Evolutionary conservation across 345 rosid genomes (phyloP).

Genomic region (Dimocarpus longan): DNA sequence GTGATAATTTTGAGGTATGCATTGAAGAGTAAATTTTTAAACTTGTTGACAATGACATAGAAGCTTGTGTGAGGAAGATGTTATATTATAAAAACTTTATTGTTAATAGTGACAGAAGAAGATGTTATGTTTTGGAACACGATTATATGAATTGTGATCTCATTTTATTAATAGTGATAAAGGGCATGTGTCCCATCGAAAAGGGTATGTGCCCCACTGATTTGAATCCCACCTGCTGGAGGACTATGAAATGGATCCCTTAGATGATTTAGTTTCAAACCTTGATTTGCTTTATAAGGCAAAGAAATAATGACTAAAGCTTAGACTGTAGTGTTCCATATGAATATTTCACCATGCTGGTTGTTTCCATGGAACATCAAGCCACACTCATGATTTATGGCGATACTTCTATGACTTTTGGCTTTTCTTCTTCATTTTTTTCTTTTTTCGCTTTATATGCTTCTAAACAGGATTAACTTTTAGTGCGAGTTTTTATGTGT

Average conservation of each 20-base stretch:
- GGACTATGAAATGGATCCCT: slow-evolving; percentile 2
- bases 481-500: not conserved
- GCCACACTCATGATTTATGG: not conserved
- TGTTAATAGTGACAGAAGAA: not conserved
- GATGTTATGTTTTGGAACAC: not conserved
- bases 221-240: not conserved
- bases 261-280: slow-evolving; percentile 1
- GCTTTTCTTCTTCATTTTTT: no score
- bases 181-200: no score
- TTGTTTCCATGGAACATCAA: not conserved
- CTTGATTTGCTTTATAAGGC: not conserved
- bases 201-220: not conserved
- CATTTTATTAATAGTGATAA: not conserved
- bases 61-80: not conserved
- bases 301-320: not conserved
- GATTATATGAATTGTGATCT: not conserved
- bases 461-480: not conserved
- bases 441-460: slow-evolving; percentile 7
- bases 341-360: slow-evolving; percentile 3
- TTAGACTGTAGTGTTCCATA: not conserved
- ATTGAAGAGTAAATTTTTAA: not conserved
- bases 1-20: slow-evolving; percentile 6
- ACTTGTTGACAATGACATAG: slow-evolving; percentile 5
- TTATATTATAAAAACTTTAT: not conserved
- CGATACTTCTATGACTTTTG: not conserved